Evolutionary conservation across 257 asterid genomes (phyloP).

Genomic region (Leptodermis oblonga): DNA sequence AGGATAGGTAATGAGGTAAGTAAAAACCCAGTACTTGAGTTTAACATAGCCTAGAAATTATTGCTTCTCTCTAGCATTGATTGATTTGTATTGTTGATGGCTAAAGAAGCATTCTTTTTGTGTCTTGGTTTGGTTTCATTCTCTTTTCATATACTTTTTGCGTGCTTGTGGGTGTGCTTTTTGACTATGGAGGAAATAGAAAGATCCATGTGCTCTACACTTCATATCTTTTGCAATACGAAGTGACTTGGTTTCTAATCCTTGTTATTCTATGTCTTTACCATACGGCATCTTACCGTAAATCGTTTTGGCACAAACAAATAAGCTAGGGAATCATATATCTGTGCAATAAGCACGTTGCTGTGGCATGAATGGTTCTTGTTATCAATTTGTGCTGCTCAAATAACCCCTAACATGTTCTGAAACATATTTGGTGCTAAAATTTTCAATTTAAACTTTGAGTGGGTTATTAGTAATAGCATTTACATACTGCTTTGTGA

Average conservation of each 20-base stretch:
- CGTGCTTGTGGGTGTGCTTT: not conserved
- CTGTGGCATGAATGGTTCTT: not conserved
- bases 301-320: not conserved
- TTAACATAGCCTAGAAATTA: not conserved
- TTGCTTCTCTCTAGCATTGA: not conserved
- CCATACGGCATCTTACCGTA: not conserved
- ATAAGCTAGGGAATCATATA: not conserved
- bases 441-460: not conserved
- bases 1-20: conserved; percentile 2
- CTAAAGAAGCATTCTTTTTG: not conserved
- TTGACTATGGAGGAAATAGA: not conserved
- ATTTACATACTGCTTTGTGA: not conserved
- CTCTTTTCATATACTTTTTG: not conserved
- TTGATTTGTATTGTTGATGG: not conserved
- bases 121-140: not conserved
- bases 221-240: not conserved
- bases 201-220: not conserved
- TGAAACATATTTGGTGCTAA: not conserved
- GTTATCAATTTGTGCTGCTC: not conserved
- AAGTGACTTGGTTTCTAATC: not conserved
- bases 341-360: not conserved
- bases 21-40: not conserved
- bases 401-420: not conserved
- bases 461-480: not conserved
- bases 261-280: not conserved